Conservation (phyloP, 306 rosid genomes). For the Gleditsia sinensis region DNA sequence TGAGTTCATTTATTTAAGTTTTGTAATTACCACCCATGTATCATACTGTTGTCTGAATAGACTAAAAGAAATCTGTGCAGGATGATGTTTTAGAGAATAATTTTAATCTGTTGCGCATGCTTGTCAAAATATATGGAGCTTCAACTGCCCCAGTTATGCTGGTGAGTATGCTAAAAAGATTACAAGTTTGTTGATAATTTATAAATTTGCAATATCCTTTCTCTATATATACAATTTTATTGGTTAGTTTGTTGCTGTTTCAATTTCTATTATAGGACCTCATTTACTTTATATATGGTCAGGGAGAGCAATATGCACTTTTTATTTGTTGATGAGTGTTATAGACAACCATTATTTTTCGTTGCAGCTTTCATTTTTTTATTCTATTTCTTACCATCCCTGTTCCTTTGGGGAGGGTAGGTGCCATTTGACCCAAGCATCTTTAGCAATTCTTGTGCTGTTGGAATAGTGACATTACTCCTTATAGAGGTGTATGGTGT, state of each 20-base stretch:
- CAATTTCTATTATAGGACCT: constrained; percentile 11
- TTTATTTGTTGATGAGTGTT: constrained; percentile 10
- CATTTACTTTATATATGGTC: background rate
- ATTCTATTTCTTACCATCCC: background rate
- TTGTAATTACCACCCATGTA: background rate
- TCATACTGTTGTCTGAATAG: constrained; percentile 12
- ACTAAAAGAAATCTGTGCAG: constrained; percentile 49
- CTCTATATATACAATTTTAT: background rate
- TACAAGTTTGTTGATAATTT: constrained; percentile 17
- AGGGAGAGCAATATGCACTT: background rate
- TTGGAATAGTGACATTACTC: background rate
- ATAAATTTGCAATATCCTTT: constrained; percentile 4
- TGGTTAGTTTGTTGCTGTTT: constrained; percentile 6
- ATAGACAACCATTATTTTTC: background rate
- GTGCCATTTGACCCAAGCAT: background rate
- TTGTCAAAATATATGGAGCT: constrained; percentile 74
- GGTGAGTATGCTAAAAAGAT: constrained; percentile 52
- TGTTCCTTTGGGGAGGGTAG: background rate
- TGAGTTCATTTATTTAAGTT: constrained; percentile 37
- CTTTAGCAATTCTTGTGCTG: background rate
- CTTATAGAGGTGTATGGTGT: background rate
- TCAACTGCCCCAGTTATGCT: constrained; percentile 72
- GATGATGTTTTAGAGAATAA: constrained; percentile 88
- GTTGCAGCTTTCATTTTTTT: background rate
- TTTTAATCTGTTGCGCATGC: constrained; percentile 90